Conservation (phyloP, 345 rosid species). For the Citrus maxima region DNA sequence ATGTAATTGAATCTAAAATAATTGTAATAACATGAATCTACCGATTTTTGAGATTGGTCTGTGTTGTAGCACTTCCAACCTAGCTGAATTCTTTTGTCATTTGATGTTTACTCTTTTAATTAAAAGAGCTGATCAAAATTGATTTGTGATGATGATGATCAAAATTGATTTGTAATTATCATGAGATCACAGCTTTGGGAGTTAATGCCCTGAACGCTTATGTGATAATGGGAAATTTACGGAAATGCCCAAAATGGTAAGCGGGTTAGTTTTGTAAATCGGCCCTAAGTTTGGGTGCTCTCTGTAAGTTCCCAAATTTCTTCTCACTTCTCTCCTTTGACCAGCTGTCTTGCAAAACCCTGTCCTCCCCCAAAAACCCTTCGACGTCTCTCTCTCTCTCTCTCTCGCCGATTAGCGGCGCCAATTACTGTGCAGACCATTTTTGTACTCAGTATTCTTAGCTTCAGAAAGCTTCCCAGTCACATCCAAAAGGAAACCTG, state of each 20-base stretch:
- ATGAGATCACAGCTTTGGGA: background rate
- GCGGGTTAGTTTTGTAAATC: background rate
- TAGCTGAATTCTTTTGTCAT: too few species aligned
- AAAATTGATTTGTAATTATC: background rate
- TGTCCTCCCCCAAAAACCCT: background rate
- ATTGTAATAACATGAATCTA: too few species aligned
- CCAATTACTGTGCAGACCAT: background rate
- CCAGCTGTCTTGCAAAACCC: background rate
- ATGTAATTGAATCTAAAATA: too few species aligned
- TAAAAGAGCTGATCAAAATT: background rate
- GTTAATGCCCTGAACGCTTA: background rate
- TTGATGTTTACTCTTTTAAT: background rate
- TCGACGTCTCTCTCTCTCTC: background rate
- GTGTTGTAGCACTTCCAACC: too few species aligned
- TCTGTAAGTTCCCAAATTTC: background rate
- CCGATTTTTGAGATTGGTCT: too few species aligned
- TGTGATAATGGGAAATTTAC: background rate
- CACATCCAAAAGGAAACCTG: background rate
- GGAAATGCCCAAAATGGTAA: background rate
- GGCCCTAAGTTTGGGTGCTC: background rate
- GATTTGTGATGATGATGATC: background rate
- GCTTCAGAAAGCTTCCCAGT: background rate
- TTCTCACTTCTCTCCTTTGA: background rate
- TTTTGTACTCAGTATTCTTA: background rate
- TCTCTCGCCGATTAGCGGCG: background rate